Percentiles rank a stretch among this genome's conserved stretches.
Conservation (phyloP, 2,329 filamentous ascomycete genomes). For the Helotiales sp. region DNA sequence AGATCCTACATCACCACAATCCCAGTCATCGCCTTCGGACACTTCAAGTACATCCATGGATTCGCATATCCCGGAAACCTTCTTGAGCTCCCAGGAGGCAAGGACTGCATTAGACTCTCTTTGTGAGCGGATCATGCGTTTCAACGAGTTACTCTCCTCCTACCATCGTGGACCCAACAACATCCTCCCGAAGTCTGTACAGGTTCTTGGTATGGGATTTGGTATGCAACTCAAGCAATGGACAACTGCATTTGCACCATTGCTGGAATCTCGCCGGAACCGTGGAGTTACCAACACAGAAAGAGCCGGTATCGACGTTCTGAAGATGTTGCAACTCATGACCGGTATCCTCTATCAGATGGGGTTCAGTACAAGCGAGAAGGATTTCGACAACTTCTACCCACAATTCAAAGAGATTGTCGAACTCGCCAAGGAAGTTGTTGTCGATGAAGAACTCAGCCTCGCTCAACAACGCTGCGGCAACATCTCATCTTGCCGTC, state of each 20-base stretch:
- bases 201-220: constrained; percentile 47
- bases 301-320: constrained; percentile 62
- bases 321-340: constrained; percentile 68
- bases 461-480: constrained; percentile 34
- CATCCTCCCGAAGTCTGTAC: constrained; percentile 47
- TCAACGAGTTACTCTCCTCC: constrained; percentile 60
- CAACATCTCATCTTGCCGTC: not conserved
- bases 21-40: constrained; percentile 52
- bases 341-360: constrained; percentile 61
- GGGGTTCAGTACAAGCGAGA: constrained; percentile 64
- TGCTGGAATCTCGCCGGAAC: constrained; percentile 54
- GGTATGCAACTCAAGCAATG: constrained; percentile 58
- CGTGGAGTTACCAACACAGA: constrained; percentile 56
- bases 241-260: constrained; percentile 60
- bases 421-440: constrained; percentile 61
- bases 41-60: constrained; percentile 34
- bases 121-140: constrained; percentile 61
- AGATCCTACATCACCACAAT: constrained; percentile 32
- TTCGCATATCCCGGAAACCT: constrained; percentile 42
- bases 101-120: constrained; percentile 61
- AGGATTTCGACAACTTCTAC: constrained; percentile 61
- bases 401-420: constrained; percentile 60
- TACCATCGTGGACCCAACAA: constrained; percentile 52
- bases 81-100: constrained; percentile 58
- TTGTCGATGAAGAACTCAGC: constrained; percentile 45